Percentiles rank a stretch among this genome's conserved stretches.
phyloP scores from a whole-genome alignment of 306 rosid species.

The Hippophae tibetana region DNA sequence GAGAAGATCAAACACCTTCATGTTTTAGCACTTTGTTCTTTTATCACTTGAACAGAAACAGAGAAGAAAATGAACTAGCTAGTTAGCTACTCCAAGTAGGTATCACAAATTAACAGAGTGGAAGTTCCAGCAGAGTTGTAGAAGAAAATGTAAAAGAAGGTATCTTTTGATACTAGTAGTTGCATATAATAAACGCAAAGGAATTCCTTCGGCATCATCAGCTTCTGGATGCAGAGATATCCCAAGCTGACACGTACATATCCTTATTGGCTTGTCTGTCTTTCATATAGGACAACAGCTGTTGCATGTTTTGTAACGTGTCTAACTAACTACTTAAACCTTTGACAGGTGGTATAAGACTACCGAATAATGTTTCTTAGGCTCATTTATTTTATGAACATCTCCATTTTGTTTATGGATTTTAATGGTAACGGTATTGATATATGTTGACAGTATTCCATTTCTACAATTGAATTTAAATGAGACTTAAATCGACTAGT shows the following conservation, averaged over 20 bases:
- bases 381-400: too few relatives aligned
- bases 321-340: constrained; percentile 7
- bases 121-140: constrained; percentile 4
- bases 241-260: constrained; percentile 42
- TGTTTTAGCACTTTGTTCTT: constrained; percentile 17
- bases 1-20: constrained; percentile 47
- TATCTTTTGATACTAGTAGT: too few relatives aligned
- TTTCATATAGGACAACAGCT: constrained; percentile 21
- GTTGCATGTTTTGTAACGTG: constrained; percentile 19
- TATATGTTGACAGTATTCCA: too few relatives aligned
- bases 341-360: constrained; percentile 36
- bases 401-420: too few relatives aligned
- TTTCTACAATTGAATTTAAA: too few relatives aligned
- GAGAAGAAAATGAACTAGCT: constrained; percentile 9
- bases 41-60: constrained; percentile 5
- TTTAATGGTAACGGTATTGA: too few relatives aligned
- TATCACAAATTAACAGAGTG: not conserved
- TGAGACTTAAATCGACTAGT: too few relatives aligned
- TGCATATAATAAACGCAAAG: too few relatives aligned
- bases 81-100: constrained; percentile 3
- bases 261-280: constrained; percentile 22
- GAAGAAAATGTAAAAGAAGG: constrained; percentile 13
- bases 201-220: too few relatives aligned
- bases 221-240: constrained; percentile 3
- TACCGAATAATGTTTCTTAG: too few relatives aligned